A percentile compares a stretch with the other conserved stretches of the same genome.
Conservation (phyloP, 306 rosid genomes). For the Ammopiptanthus mongolicus region DNA sequence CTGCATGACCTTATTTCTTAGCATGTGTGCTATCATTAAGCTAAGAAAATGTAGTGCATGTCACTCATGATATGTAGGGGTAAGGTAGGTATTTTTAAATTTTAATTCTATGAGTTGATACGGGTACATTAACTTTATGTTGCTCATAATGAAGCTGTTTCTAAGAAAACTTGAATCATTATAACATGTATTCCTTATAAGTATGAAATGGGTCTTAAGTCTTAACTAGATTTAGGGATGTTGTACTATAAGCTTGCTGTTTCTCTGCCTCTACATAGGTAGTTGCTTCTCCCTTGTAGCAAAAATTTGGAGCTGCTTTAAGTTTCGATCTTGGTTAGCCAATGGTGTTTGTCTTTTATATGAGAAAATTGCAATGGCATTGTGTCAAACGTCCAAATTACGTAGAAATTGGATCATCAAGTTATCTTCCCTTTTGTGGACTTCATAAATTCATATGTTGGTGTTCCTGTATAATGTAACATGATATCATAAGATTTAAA, state of each 20-base stretch:
- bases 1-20: constrained; percentile 39
- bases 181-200: background rate
- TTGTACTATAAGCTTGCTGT: background rate
- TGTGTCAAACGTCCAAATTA: background rate
- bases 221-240: background rate
- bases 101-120: background rate
- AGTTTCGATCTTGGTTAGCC: background rate
- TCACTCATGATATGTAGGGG: background rate
- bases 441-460: background rate
- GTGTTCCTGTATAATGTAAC: background rate
- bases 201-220: background rate
- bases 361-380: background rate
- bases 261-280: background rate
- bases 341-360: background rate
- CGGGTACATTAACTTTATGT: background rate
- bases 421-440: background rate
- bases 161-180: background rate
- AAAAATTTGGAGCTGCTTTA: background rate
- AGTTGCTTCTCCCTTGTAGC: background rate
- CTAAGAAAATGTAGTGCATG: background rate
- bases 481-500: background rate
- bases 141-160: constrained; percentile 1
- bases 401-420: background rate
- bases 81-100: background rate
- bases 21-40: background rate